A percentile compares a stretch with the other conserved stretches of the same genome.
phyloP scores from a whole-genome alignment of 805 yeast genomes.

The Metschnikowia vanudenii region DNA sequence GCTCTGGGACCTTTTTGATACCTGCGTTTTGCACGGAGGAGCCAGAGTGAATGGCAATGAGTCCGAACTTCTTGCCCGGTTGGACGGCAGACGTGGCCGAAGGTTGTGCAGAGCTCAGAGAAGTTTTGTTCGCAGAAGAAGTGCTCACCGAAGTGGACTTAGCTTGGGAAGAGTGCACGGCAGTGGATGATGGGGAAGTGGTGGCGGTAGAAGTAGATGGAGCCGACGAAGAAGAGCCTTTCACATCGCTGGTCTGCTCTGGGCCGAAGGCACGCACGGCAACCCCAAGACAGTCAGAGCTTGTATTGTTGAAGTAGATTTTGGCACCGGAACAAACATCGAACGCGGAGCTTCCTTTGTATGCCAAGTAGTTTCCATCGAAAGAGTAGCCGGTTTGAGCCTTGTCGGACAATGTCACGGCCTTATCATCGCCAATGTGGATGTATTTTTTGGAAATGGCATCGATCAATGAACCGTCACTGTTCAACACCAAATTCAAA shows the following conservation, averaged over 20 bases:
- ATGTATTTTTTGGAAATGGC: conserved; percentile 19
- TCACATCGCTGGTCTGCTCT: conserved; percentile 3
- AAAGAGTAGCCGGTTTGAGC: conserved; percentile 16
- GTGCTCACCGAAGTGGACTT: no score
- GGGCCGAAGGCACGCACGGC: conserved; percentile 8
- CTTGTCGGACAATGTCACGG: conserved; percentile 7
- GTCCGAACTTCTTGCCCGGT: conserved; percentile 18
- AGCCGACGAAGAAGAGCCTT: background rate
- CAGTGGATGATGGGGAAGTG: background rate
- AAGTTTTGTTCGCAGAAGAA: no score
- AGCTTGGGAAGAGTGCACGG: conserved; percentile 4
- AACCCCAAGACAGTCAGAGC: conserved; percentile 6
- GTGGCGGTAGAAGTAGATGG: background rate
- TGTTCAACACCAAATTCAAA: conserved; percentile 22
- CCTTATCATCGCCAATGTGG: conserved; percentile 12
- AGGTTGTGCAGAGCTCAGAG: no score
- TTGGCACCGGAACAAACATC: conserved; percentile 2
- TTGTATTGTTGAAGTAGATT: conserved; percentile 3
- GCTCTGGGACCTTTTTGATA: conserved; percentile 29
- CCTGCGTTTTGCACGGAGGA: conserved; percentile 25
- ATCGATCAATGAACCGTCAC: conserved; percentile 26
- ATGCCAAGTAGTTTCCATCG: conserved; percentile 10
- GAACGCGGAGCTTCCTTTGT: conserved; percentile 7
- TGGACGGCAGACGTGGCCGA: background rate
- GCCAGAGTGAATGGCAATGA: conserved; percentile 27